Conservation (phyloP, 768 basidiomycete genomes). For the Xerocomellus dryophilus region DNA sequence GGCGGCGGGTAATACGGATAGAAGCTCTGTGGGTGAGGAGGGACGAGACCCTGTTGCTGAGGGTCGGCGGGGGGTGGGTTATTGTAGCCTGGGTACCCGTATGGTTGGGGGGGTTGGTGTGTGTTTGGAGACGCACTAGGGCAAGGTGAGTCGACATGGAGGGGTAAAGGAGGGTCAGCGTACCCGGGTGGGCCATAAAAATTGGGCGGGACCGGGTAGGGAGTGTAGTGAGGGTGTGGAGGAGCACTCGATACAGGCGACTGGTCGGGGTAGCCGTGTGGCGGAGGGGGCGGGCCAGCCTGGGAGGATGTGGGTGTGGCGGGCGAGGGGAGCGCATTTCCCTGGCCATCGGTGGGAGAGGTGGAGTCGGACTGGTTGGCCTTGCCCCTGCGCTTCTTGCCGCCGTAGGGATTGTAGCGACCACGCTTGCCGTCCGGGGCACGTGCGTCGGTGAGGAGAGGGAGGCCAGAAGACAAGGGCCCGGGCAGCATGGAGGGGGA, state of each 20-base stretch:
- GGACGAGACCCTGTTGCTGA: conserved; percentile 24
- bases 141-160: conserved; percentile 15
- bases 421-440: conserved; percentile 44
- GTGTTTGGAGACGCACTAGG: conserved; percentile 20
- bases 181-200: conserved; percentile 34
- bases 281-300: conserved; percentile 18
- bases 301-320: conserved; percentile 31
- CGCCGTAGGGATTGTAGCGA: conserved; percentile 44
- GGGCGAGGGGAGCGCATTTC: conserved; percentile 25
- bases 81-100: conserved; percentile 25
- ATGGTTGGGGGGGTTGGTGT: conserved; percentile 25
- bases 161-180: background rate
- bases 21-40: conserved; percentile 23
- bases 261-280: conserved; percentile 30
- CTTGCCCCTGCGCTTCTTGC: conserved; percentile 43
- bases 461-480: conserved; percentile 44
- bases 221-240: conserved; percentile 30
- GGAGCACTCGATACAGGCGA: conserved; percentile 23
- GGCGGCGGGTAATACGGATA: conserved; percentile 34
- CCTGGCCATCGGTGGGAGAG: conserved; percentile 33
- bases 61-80: conserved; percentile 22
- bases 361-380: conserved; percentile 24
- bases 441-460: conserved; percentile 49
- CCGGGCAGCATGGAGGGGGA: conserved; percentile 41
- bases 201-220: conserved; percentile 32